Percentiles rank a stretch among this genome's conserved stretches.
phyloP scores from a whole-genome alignment of 345 rosid species.

The Firmiana major region DNA sequence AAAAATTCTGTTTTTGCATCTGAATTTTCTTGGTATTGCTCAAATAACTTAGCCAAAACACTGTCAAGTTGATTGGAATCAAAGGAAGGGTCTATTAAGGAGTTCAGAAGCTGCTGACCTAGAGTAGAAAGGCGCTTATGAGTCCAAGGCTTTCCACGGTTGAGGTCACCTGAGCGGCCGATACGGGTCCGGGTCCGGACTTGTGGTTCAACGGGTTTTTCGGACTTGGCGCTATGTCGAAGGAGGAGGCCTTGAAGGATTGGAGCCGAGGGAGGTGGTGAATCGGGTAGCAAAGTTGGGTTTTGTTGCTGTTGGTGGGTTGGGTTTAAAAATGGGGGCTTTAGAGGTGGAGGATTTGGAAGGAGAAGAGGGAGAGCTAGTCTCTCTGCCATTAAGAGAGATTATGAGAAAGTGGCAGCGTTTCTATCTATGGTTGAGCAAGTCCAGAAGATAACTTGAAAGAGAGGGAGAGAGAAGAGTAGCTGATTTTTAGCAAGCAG shows the following conservation, averaged over 20 bases:
- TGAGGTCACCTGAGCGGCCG: conserved; percentile 58
- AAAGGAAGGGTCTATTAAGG: conserved; percentile 51
- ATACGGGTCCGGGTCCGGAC: conserved; percentile 51
- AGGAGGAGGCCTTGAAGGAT: conserved; percentile 40
- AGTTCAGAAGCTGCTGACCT: conserved; percentile 60
- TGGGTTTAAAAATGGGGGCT: conserved; percentile 30
- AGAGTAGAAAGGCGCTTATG: conserved; percentile 52
- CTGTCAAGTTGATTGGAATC: conserved; percentile 39
- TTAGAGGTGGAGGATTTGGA: background rate
- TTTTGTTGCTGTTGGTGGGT: conserved; percentile 24
- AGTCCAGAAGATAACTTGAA: conserved; percentile 10
- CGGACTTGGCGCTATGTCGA: conserved; percentile 30
- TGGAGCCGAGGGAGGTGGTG: conserved; percentile 34
- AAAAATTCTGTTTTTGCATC: conserved; percentile 19
- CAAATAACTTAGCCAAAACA: conserved; percentile 38
- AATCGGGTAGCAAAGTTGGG: conserved; percentile 20
- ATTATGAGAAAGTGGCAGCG: background rate
- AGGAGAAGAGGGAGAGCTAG: background rate
- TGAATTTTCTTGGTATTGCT: conserved; percentile 22
- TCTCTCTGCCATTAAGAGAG: conserved; percentile 59
- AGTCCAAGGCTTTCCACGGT: conserved; percentile 83
- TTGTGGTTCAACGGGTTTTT: conserved; percentile 22
- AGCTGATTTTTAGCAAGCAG: conserved; percentile 11
- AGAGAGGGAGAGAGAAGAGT: background rate
- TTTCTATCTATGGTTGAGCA: background rate